Conservation (phyloP, 352 stramenopile genomes). For the Phytophthora lateralis region DNA sequence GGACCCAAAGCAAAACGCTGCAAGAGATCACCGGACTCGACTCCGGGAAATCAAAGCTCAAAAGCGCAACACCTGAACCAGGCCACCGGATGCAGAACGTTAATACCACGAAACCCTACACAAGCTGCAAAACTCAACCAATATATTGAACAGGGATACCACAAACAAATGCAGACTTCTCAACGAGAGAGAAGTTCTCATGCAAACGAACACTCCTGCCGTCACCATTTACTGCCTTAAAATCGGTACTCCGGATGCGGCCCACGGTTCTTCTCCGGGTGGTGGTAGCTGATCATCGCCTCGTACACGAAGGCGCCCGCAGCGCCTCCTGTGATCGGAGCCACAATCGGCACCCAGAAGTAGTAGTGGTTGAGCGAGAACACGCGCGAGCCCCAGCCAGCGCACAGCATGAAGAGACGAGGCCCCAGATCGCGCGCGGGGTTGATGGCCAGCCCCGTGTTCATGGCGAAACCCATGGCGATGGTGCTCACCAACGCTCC, state of each 20-base stretch:
- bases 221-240: neutral
- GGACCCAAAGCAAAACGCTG: neutral
- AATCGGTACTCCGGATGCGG: slow-evolving; percentile 30
- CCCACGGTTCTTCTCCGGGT: slow-evolving; percentile 43
- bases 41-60: no score
- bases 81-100: no score
- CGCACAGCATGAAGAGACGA: slow-evolving; percentile 43
- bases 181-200: neutral
- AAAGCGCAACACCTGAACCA: no score
- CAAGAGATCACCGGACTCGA: neutral
- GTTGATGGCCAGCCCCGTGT: slow-evolving; percentile 43
- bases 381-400: slow-evolving; percentile 50
- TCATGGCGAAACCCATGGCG: slow-evolving; percentile 32
- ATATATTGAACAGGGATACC: slow-evolving; percentile 5
- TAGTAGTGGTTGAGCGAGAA: slow-evolving; percentile 53
- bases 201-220: neutral
- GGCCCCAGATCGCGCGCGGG: slow-evolving; percentile 45
- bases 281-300: slow-evolving; percentile 42
- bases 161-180: slow-evolving; percentile 1
- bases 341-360: slow-evolving; percentile 64
- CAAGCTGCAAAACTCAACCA: neutral
- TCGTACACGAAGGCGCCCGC: slow-evolving; percentile 42
- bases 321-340: slow-evolving; percentile 43
- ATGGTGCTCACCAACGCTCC: slow-evolving; percentile 30
- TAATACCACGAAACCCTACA: no score